Evolutionary conservation across 192 early-diverging fungal species (phyloP).

Genomic region (Dimargaris cristalligena): DNA sequence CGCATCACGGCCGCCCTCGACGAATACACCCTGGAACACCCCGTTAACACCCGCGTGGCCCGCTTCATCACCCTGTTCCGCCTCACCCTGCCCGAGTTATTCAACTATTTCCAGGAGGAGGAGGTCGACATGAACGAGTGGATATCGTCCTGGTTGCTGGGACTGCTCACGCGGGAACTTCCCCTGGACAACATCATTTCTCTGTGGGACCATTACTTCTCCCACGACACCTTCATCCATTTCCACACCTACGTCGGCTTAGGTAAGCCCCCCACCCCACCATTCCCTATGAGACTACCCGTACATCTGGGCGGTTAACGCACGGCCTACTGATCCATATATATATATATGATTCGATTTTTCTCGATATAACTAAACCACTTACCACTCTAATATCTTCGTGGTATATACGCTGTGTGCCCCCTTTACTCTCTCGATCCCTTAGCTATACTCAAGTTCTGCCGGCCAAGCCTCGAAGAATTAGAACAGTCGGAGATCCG

Average conservation of each 20-base stretch:
- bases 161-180: conserved; percentile 66
- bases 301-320: too few species aligned
- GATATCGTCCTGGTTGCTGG: conserved; percentile 67
- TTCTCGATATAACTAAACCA: too few species aligned
- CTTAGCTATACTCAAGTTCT: conserved; percentile 50
- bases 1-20: conserved; percentile 58
- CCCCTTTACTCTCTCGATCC: conserved; percentile 1
- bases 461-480: conserved; percentile 72
- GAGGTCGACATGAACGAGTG: conserved; percentile 80
- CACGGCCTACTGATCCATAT: too few species aligned
- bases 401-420: too few species aligned
- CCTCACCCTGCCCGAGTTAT: conserved; percentile 30
- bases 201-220: conserved; percentile 86
- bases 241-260: conserved; percentile 77
- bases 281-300: too few species aligned
- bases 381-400: too few species aligned
- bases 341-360: too few species aligned
- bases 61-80: conserved; percentile 56
- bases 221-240: conserved; percentile 49
- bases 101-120: conserved; percentile 87
- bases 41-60: conserved; percentile 60
- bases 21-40: conserved; percentile 40
- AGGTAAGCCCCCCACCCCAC: conserved; percentile 17
- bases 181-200: conserved; percentile 60
- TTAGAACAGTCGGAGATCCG: conserved; percentile 84